Base-by-base conservation (phyloP, 352 stramenopile species). In the Thalassiosira sp. region DNA sequence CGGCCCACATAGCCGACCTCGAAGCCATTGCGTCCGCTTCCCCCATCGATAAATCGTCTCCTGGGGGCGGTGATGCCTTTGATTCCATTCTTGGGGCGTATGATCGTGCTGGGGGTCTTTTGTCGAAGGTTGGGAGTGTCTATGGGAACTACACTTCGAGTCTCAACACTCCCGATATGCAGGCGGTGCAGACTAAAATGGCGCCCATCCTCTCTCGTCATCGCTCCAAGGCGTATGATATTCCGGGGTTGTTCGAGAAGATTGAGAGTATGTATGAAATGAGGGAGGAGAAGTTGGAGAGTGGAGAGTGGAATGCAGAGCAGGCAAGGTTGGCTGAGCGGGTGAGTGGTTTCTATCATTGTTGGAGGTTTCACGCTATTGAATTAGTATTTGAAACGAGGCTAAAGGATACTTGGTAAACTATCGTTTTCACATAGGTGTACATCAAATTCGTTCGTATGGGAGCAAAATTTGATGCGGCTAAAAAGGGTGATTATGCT, bases 201-300 rank as follows among this genome's bases (percentile, higher is more conserved):
- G 72, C 78, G 3, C 84, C 82, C 0, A 65, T 91, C 1, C 40
- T 93, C 0, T 87, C 73, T 59, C 51, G 76, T 16, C 82, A 92
- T 69, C 37, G n/a, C 22, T 79, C 59, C 1, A 59, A 69, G 28
- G 72, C 68, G 11, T 89, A 81, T 40, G 75, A 76, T 24, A 58
- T 91, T 18, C 87, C 84, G 13, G 87, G 87, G 22, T 63, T 94
- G 11, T 94, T 93, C 59, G 64, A 81, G 13, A 87, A 87, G 61
- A 84, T 94, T 40, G 51, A 87, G 16, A 64, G 63, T 28, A 81
- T 82, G 43, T 51, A 87, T 52, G 57, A 82, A 24, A 62, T 77
- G 0, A 69, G 56, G 20, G 71, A 85, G 7, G 76, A 78, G 24
- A 86, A 61, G 45, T 25, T 74, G 16, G 45, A 58, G 18, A 75